Conservation (phyloP, 2,329 filamentous ascomycete species). For the Pestalotiopsis sp. region DNA sequence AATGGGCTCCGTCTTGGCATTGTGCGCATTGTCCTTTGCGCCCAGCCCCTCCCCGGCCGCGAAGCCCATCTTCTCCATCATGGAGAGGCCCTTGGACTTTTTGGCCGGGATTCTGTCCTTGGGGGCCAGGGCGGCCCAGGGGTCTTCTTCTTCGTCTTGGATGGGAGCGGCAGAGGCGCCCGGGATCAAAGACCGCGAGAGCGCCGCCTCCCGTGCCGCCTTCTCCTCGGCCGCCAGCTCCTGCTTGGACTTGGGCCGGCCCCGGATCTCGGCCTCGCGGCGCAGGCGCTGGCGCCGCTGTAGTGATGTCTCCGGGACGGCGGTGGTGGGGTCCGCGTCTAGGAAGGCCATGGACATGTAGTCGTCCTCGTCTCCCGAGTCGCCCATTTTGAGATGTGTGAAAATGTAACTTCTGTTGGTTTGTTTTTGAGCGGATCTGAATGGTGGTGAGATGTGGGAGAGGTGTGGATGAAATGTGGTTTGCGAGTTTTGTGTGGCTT, state of each 20-base stretch:
- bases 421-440: background rate
- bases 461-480: too few species aligned
- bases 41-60: constrained; percentile 76
- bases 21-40: constrained; percentile 47
- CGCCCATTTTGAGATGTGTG: background rate
- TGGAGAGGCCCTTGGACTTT: constrained; percentile 84
- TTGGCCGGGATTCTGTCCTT: constrained; percentile 49
- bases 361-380: constrained; percentile 66
- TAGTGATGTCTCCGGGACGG: constrained; percentile 58
- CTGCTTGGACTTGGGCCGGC: constrained; percentile 76
- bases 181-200: constrained; percentile 72
- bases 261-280: constrained; percentile 69
- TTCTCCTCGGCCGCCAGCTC: constrained; percentile 78
- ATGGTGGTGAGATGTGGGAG: background rate
- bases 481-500: too few species aligned
- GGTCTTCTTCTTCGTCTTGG: background rate
- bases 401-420: background rate
- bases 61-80: constrained; percentile 98
- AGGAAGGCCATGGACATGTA: constrained; percentile 96
- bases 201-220: constrained; percentile 72
- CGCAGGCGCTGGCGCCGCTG: constrained; percentile 57
- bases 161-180: background rate
- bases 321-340: constrained; percentile 41
- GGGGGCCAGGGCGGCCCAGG: background rate
- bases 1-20: constrained; percentile 67